Percentiles rank a stretch among this genome's conserved stretches.
These are phyloP conservation scores for Rhizopogon rudus DNA, from an alignment of 768 basidiomycete species.

Conservation along the genomic window DNA sequence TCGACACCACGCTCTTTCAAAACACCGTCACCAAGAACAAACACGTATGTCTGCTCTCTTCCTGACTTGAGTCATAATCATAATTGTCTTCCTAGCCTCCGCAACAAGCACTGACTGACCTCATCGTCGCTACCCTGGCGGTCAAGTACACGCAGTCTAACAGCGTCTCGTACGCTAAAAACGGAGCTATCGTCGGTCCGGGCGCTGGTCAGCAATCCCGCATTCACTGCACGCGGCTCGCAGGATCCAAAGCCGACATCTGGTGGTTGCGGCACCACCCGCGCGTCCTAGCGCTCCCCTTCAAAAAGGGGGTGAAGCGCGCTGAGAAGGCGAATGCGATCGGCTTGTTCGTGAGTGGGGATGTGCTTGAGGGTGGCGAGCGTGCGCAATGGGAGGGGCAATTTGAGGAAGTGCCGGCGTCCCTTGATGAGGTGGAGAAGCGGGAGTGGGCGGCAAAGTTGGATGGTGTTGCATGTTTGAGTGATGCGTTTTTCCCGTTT, in stretches of 20 bases:
- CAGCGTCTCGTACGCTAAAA: conserved; percentile 92
- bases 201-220: conserved; percentile 98
- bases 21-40: conserved; percentile 91
- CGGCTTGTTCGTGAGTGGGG: conserved; percentile 91
- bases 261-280: conserved; percentile 99
- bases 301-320: conserved; percentile 96
- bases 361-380: conserved; percentile 85
- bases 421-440: conserved; percentile 66
- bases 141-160: conserved; percentile 99
- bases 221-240: conserved; percentile 98
- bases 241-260: conserved; percentile 95
- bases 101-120: conserved; percentile 71
- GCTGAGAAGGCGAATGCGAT: conserved; percentile 99
- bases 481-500: conserved; percentile 99
- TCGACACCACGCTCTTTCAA: conserved; percentile 72
- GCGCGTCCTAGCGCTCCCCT: conserved; percentile 85
- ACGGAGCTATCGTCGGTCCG: conserved; percentile 89
- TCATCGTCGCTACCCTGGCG: conserved; percentile 93
- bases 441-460: conserved; percentile 69
- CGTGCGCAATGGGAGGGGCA: conserved; percentile 85
- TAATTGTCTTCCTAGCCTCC: conserved; percentile 52
- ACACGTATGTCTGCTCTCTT: conserved; percentile 44
- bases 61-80: not conserved
- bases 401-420: conserved; percentile 68
- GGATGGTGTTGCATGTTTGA: conserved; percentile 86